Evolutionary conservation across 1,284 basidiomycete genomes (phyloP), one percentile per base, ranked within the genome.

Genomic region (Sporisorium graminicola): DNA sequence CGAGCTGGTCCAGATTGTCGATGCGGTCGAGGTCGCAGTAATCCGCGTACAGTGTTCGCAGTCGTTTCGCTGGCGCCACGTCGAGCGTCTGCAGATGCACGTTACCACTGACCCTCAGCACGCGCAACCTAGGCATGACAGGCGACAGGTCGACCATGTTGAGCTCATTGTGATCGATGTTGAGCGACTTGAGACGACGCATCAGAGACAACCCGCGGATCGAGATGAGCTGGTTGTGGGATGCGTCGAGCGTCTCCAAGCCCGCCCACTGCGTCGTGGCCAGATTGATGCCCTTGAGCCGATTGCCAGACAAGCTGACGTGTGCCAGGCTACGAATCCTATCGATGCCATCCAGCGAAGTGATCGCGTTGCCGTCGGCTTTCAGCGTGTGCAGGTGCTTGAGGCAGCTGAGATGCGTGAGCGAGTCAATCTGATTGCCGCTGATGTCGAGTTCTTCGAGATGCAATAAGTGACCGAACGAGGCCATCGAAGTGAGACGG

Each of bases 11-110:
- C 90, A 88, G 79, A 81, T 88, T 78, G 1, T 81, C 66, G 27
- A 90, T 80, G 0, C 86, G 87, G 1, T 83, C 75, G 26, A 99
- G 88, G 35, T 88, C 86, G 86, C 98, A 98, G 85, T 92, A 92
- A 88, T 99, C 96, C 80, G 93, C 91, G 86, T 97, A 98, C 29
- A 98, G 89, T 74, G 94, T 98, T 74, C 94, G 91, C 74, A 98
- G 87, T 81, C 91, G 91, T 6, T 90, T 88, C 83, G 93, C 90
- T 18, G 88, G 87, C 20, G 89, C 89, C 53, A 92, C 89, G 83
- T 95, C 90, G 55, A 99, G 88, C 64, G 87, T 86, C 57, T 89
- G 86, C 67, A 99, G 87, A 46, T 90, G 88, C 4, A 58, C 60
- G 87, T 99, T 99, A 82, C 91, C 90, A 87, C 93, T 95, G 57